Conservation (phyloP, 2,329 filamentous ascomycete species). For the Xylaria sp. region DNA sequence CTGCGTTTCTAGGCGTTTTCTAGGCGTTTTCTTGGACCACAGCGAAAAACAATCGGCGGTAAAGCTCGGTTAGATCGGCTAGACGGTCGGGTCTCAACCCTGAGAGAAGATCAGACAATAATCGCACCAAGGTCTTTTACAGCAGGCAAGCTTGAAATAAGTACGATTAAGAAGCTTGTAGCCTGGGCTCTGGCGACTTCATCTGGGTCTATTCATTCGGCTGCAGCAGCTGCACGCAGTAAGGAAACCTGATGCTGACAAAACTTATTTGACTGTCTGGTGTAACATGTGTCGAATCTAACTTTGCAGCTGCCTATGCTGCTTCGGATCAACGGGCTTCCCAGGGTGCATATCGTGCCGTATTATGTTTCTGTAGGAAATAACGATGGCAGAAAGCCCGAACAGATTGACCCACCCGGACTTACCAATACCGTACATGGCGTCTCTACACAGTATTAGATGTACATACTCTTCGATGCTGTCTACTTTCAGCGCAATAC, state of each 20-base stretch:
- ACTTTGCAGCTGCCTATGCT: conserved; percentile 3
- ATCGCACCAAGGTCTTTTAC: neutral
- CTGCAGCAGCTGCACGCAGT: conserved; percentile 19
- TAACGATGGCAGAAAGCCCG: conserved; percentile 8
- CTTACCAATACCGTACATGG: conserved; percentile 12
- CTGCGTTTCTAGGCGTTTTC: neutral
- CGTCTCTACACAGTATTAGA: neutral
- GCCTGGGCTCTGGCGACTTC: neutral
- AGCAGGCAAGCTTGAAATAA: neutral
- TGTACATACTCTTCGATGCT: neutral
- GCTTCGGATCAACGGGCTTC: conserved; percentile 24
- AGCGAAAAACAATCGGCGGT: neutral
- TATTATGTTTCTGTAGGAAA: conserved; percentile 12
- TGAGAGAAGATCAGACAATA: neutral
- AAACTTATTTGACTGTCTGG: neutral
- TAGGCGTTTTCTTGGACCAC: neutral
- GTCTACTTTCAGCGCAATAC: neutral
- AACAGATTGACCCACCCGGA: conserved; percentile 15
- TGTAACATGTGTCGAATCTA: conserved; percentile 9
- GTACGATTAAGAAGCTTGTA: neutral
- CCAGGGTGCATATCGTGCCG: neutral
- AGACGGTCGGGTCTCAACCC: neutral
- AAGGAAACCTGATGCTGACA: conserved; percentile 23
- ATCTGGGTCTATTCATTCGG: conserved; percentile 1
- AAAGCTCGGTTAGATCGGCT: neutral